Evolutionary conservation across 2,329 filamentous ascomycete genomes (phyloP), one percentile per base, ranked within the genome.

Genomic region (Monosporascus cannonballus): DNA sequence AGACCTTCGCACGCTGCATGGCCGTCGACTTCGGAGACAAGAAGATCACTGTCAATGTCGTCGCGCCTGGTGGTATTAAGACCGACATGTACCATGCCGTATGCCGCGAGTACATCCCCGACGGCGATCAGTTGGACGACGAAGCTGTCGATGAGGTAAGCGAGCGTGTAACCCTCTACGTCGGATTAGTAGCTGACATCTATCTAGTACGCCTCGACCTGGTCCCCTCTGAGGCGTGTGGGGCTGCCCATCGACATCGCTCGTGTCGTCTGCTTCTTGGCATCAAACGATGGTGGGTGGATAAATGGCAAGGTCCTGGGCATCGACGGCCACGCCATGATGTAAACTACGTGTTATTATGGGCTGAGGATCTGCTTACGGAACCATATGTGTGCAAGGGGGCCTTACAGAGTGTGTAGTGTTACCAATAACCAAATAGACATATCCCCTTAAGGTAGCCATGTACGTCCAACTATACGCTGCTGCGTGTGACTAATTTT

Each of bases 1-100:
- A 90, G 71, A 86, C 85, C 11, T 89, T 90, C 70, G 85, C 87
- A 60, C 85, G 87, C 67, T 84, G 80, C 61, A 87, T 90, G 71
- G 85, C 87, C 5, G 85, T 84, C 47, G 85, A 88, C 73, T 83
- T 80, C 59, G 82, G 85, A 51, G 79, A 85, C 72, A 78, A 83
- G 63, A 80, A 81, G 52, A 84, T 86, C 66, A 86, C 83, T 0
- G 83, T 86, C 67, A 87, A 87, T 63, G 81, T 80, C 45, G 76
- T 87, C 34, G 84, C 84, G 0, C 84, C 84, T 0, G 84, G 84
- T 52, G 84, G 83, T 15, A 84, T 85, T 69, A 85, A 84, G 73
- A 84, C 79, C 15, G 83, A 86, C 60, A 86, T 86, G 83, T 86
- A 83, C 70, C 78, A 85, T 70, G 77, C 77, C 51, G 81, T 84